Conservation (phyloP, 176 grass and related monocot species). For the Guadua angustifolia region DNA sequence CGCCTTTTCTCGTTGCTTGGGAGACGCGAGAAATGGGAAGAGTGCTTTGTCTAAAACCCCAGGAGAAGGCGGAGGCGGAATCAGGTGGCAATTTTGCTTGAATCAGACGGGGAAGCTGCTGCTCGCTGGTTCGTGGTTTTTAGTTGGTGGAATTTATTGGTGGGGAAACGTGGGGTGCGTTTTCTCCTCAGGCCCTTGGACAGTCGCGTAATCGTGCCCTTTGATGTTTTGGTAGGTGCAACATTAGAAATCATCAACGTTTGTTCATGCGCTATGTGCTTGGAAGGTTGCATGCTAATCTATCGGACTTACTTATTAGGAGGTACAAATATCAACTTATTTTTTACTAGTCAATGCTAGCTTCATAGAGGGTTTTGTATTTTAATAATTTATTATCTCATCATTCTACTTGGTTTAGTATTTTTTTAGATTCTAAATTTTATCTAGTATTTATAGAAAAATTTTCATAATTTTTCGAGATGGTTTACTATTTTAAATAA, state of each 20-base stretch:
- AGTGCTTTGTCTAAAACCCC: slow-evolving; percentile 52
- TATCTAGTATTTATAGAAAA: no score
- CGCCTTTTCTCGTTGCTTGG: slow-evolving; percentile 28
- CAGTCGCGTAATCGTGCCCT: neutral
- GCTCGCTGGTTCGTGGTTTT: slow-evolving; percentile 7
- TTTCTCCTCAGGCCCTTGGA: neutral
- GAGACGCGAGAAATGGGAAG: slow-evolving; percentile 48
- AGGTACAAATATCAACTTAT: no score
- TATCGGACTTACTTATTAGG: no score
- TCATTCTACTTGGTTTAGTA: no score
- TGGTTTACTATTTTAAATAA: no score
- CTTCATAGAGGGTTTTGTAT: no score
- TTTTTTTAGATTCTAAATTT: no score
- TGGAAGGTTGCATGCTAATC: no score
- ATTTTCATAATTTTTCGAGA: no score
- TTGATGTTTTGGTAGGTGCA: neutral
- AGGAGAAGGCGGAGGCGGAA: slow-evolving; percentile 28
- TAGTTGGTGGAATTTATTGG: slow-evolving; percentile 46
- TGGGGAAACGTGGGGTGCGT: slow-evolving; percentile 33
- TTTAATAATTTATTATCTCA: no score
- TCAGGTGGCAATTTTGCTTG: slow-evolving; percentile 48
- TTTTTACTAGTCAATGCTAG: no score
- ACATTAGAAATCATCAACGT: neutral
- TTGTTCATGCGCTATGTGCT: no score
- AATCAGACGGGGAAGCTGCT: slow-evolving; percentile 21